phyloP scores from a whole-genome alignment of 805 yeast genomes.

The Candida fluviatilis region DNA sequence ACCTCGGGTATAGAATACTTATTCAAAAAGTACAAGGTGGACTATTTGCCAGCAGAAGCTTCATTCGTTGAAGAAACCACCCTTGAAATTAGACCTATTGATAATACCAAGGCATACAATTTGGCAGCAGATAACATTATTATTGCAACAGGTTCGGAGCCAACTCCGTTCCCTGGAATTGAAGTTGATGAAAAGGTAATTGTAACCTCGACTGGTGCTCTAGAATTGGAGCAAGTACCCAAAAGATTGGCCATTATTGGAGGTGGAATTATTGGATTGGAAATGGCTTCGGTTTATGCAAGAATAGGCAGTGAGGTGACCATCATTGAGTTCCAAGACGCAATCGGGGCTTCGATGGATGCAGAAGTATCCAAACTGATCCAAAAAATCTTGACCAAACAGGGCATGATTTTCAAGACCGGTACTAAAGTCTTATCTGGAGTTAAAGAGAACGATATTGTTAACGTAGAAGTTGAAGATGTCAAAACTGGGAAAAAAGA shows the following conservation, averaged over 20 bases:
- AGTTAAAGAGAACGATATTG: constrained; percentile 82
- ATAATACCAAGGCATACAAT: constrained; percentile 66
- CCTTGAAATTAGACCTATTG: constrained; percentile 78
- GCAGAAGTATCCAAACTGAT: constrained; percentile 86
- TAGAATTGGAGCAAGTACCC: constrained; percentile 83
- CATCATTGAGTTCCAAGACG: constrained; percentile 80
- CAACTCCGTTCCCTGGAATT: constrained; percentile 98
- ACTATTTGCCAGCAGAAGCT: constrained; percentile 90
- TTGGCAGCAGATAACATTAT: constrained; percentile 80
- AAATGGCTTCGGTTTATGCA: constrained; percentile 97
- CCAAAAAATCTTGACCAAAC: constrained; percentile 87
- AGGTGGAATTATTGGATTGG: constrained; percentile 98
- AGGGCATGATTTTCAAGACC: constrained; percentile 89
- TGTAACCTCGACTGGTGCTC: constrained; percentile 91
- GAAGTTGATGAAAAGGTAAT: constrained; percentile 94
- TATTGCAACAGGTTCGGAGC: constrained; percentile 97
- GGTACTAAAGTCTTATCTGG: constrained; percentile 89
- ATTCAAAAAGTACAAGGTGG: constrained; percentile 92
- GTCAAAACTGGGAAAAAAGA: constrained; percentile 81
- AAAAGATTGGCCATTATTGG: constrained; percentile 90
- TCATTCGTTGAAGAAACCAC: constrained; percentile 79
- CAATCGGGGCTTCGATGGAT: constrained; percentile 99
- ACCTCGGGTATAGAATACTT: constrained; percentile 93
- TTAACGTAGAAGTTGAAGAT: constrained; percentile 82
- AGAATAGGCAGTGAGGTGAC: constrained; percentile 95